Conservation (phyloP, 768 basidiomycete species). For the Tephrocybe sp. region DNA sequence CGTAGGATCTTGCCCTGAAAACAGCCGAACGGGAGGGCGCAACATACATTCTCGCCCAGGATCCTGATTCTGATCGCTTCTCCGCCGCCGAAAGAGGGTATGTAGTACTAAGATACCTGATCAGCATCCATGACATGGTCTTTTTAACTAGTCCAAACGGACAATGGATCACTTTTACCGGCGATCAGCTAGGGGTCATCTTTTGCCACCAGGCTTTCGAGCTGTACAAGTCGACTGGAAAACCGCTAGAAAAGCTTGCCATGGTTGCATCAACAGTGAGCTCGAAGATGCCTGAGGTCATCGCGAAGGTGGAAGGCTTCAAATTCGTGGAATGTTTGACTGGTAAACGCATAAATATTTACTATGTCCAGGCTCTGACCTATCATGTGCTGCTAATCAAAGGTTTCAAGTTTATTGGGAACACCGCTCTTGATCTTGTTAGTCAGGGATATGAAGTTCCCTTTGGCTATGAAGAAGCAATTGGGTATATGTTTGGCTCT, state of each 20-base stretch:
- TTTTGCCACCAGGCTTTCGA: slow-evolving; percentile 45
- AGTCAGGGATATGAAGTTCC: slow-evolving; percentile 66
- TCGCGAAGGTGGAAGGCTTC: slow-evolving; percentile 77
- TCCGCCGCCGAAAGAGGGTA: slow-evolving; percentile 71
- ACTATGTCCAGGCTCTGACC: not conserved
- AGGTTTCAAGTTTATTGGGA: slow-evolving; percentile 93
- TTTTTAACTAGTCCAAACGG: slow-evolving; percentile 41
- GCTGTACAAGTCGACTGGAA: slow-evolving; percentile 39
- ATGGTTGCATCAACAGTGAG: slow-evolving; percentile 91
- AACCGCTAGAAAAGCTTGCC: slow-evolving; percentile 57
- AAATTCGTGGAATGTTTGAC: slow-evolving; percentile 84
- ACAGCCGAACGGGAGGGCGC: slow-evolving; percentile 55
- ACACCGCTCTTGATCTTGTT: slow-evolving; percentile 67
- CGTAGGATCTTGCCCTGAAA: slow-evolving; percentile 66
- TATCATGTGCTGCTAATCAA: not conserved
- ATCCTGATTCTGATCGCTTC: slow-evolving; percentile 86
- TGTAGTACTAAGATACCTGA: not conserved
- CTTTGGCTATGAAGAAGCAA: slow-evolving; percentile 91
- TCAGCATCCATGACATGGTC: too few species aligned
- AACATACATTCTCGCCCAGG: slow-evolving; percentile 78
- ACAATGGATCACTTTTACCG: slow-evolving; percentile 71
- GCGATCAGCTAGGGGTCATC: slow-evolving; percentile 73
- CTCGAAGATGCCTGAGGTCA: slow-evolving; percentile 82
- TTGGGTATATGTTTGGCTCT: slow-evolving; percentile 85
- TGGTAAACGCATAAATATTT: slow-evolving; percentile 38